phyloP scores from a whole-genome alignment of 768 basidiomycete species.

The Termitomyces sp. region DNA sequence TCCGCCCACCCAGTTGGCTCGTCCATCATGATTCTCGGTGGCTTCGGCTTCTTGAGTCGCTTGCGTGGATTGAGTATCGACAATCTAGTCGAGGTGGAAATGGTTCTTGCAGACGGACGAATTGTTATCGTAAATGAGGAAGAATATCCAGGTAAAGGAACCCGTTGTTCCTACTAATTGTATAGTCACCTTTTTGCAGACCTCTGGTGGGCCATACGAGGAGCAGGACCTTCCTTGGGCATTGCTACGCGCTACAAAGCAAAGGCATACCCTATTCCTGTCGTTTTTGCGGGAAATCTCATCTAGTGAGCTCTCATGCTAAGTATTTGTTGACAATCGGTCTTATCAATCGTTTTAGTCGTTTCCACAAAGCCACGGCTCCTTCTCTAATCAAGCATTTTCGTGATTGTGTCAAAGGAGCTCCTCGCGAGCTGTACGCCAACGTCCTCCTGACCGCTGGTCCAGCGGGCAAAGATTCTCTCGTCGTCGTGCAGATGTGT shows the following conservation, averaged over 20 bases:
- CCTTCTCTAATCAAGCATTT: slow-evolving; percentile 88
- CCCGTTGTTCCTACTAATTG: background rate
- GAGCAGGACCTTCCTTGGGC: slow-evolving; percentile 79
- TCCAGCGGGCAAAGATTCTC: slow-evolving; percentile 74
- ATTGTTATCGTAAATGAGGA: slow-evolving; percentile 73
- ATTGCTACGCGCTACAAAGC: slow-evolving; percentile 88
- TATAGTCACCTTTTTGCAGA: slow-evolving; percentile 34
- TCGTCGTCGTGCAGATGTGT: slow-evolving; percentile 90
- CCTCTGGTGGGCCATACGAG: slow-evolving; percentile 84
- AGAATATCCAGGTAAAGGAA: slow-evolving; percentile 55
- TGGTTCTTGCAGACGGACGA: slow-evolving; percentile 87
- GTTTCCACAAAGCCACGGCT: slow-evolving; percentile 83
- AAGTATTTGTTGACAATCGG: background rate
- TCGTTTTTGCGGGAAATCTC: slow-evolving; percentile 88
- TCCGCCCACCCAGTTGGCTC: slow-evolving; percentile 78
- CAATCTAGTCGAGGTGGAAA: slow-evolving; percentile 86
- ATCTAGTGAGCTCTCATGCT: slow-evolving; percentile 62
- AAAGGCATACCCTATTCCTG: slow-evolving; percentile 82
- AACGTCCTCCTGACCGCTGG: slow-evolving; percentile 90
- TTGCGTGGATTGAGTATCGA: slow-evolving; percentile 85
- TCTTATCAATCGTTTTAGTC: slow-evolving; percentile 36
- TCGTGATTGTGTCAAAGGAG: slow-evolving; percentile 87
- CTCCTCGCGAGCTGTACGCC: slow-evolving; percentile 83
- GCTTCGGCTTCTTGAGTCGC: slow-evolving; percentile 84
- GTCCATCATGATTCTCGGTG: slow-evolving; percentile 77